Evolutionary conservation across 192 early-diverging fungal species (phyloP).

Genomic region (Glomus cerebriforme): DNA sequence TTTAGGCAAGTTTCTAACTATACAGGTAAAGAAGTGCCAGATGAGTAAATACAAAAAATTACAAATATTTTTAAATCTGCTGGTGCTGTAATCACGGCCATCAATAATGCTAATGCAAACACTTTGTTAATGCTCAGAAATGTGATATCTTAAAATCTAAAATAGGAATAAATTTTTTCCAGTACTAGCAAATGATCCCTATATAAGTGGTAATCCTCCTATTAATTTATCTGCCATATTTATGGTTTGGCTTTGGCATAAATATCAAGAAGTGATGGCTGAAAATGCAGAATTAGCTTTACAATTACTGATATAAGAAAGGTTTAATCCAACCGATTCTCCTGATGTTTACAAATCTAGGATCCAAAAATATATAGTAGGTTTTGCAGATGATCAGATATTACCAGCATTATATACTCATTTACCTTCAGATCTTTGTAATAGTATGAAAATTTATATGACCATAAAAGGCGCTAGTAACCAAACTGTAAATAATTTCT

Average conservation of each 20-base stretch:
- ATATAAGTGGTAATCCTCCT: background rate
- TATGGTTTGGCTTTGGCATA: background rate
- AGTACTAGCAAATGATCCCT: background rate
- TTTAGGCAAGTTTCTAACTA: background rate
- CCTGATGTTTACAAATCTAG: conserved; percentile 1
- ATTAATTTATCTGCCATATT: background rate
- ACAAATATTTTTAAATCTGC: background rate
- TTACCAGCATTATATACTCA: too few species aligned
- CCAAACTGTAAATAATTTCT: too few species aligned
- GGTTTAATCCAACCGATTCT: background rate
- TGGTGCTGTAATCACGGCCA: background rate
- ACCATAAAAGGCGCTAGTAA: too few species aligned
- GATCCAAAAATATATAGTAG: background rate
- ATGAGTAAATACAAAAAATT: background rate
- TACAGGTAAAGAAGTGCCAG: conserved; percentile 4
- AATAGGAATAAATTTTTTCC: background rate
- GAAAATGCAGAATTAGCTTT: background rate
- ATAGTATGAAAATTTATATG: background rate
- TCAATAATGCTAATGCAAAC: background rate
- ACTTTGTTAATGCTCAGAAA: background rate
- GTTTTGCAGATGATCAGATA: background rate
- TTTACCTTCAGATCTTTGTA: background rate
- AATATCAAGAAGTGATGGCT: conserved; percentile 16
- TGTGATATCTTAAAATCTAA: conserved; percentile 5
- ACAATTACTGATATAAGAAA: background rate